Evolutionary conservation across 2,329 filamentous ascomycete genomes (phyloP).

Genomic region (Chaetomiaceae sp.): DNA sequence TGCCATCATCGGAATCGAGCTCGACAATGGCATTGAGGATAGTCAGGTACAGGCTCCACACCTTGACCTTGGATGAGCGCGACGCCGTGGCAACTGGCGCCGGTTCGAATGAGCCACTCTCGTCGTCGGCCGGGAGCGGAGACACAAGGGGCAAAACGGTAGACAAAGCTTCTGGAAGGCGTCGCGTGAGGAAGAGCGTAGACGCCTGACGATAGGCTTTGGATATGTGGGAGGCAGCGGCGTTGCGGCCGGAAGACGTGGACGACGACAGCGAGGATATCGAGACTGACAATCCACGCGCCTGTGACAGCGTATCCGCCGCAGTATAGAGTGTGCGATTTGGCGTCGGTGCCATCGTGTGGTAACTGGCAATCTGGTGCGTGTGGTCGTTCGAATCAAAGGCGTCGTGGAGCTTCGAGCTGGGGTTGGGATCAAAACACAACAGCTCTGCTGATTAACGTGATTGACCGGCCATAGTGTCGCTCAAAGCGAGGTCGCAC

Average conservation of each 20-base stretch:
- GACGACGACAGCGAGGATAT: slow-evolving; percentile 53
- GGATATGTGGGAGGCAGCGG: slow-evolving; percentile 67
- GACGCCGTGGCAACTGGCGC: slow-evolving; percentile 76
- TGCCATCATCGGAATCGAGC: slow-evolving; percentile 83
- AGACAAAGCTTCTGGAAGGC: slow-evolving; percentile 81
- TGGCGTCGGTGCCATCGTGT: slow-evolving; percentile 3
- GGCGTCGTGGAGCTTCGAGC: not conserved
- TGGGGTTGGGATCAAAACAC: not conserved
- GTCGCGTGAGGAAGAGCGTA: slow-evolving; percentile 88
- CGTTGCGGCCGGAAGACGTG: slow-evolving; percentile 56
- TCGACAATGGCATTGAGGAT: slow-evolving; percentile 88
- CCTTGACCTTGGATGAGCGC: slow-evolving; percentile 79
- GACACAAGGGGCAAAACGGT: slow-evolving; percentile 78
- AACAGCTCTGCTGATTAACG: not conserved
- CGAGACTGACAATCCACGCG: slow-evolving; percentile 54
- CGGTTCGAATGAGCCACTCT: slow-evolving; percentile 42
- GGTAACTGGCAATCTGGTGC: not conserved
- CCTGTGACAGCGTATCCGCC: slow-evolving; percentile 42
- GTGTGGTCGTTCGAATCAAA: not conserved
- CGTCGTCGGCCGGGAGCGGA: slow-evolving; percentile 42
- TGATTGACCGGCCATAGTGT: slow-evolving; percentile 7
- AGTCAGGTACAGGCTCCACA: slow-evolving; percentile 95
- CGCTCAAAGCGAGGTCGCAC: not conserved
- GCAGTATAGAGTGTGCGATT: slow-evolving; percentile 9
- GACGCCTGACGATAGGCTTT: slow-evolving; percentile 92